Evolutionary conservation across 2,329 filamentous ascomycete genomes (phyloP).

Genomic region (Calonectria hawksworthii): DNA sequence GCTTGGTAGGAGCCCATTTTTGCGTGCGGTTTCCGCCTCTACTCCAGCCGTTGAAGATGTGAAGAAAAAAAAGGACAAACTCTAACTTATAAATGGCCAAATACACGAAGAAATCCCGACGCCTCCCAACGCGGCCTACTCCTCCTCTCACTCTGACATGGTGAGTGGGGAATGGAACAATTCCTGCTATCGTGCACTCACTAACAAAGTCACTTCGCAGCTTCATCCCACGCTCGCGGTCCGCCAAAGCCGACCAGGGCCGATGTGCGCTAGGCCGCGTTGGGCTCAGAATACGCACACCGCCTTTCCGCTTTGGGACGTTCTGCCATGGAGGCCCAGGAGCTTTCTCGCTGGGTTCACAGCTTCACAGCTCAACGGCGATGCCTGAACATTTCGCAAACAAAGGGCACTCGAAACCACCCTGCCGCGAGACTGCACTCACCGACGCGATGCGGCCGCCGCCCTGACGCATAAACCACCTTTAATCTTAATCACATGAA

Average conservation of each 20-base stretch:
- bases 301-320: slow-evolving; percentile 36
- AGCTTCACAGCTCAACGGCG: slow-evolving; percentile 35
- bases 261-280: neutral
- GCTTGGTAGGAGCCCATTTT: slow-evolving; percentile 49
- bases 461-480: neutral
- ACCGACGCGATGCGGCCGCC: slow-evolving; percentile 15
- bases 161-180: slow-evolving; percentile 42
- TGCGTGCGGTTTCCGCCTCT: slow-evolving; percentile 6
- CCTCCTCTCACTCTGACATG: slow-evolving; percentile 30
- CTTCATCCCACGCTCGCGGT: neutral
- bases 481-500: neutral
- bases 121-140: slow-evolving; percentile 26
- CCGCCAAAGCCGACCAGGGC: slow-evolving; percentile 8
- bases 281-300: slow-evolving; percentile 14
- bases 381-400: slow-evolving; percentile 18
- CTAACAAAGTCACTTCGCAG: slow-evolving; percentile 20
- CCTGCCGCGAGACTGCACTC: neutral
- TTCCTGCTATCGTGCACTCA: slow-evolving; percentile 34
- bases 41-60: slow-evolving; percentile 9
- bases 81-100: slow-evolving; percentile 28
- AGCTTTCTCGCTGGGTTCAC: neutral
- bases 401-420: slow-evolving; percentile 15
- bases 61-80: neutral
- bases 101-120: slow-evolving; percentile 25
- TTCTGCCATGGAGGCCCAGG: slow-evolving; percentile 24